Evolutionary conservation across 257 asterid genomes (phyloP).

Genomic region (Solanum tarijense): DNA sequence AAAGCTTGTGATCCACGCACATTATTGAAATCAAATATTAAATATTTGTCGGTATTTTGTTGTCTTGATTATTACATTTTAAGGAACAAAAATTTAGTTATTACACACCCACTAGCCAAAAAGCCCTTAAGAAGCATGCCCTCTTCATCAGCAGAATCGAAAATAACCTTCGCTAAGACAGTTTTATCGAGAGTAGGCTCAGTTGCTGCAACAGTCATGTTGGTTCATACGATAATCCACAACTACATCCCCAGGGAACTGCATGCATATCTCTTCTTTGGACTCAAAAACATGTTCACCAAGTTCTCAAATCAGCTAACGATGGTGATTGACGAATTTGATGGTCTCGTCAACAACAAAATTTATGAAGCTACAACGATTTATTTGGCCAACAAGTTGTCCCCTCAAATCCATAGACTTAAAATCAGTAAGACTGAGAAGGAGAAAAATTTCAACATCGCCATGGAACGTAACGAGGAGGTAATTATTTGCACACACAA

Average conservation of each 20-base stretch:
- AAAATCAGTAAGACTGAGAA: slow-evolving; percentile 2
- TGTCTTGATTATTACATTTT: background rate
- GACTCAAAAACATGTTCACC: background rate
- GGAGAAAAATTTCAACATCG: background rate
- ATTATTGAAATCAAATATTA: background rate
- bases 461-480: slow-evolving; percentile 1
- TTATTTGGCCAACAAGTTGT: slow-evolving; percentile 2
- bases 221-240: background rate
- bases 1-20: background rate
- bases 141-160: background rate
- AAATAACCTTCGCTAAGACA: background rate
- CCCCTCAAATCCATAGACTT: background rate
- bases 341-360: slow-evolving; percentile 1
- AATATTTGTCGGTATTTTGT: background rate
- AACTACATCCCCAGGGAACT: slow-evolving; percentile 10
- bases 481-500: background rate
- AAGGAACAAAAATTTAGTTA: background rate
- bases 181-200: slow-evolving; percentile 9
- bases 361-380: slow-evolving; percentile 8
- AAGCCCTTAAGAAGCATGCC: background rate
- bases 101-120: background rate
- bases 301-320: background rate
- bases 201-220: slow-evolving; percentile 4
- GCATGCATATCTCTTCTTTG: background rate
- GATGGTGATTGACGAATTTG: slow-evolving; percentile 8